Conservation (phyloP, 139 green algal species). For the Nannochloris sp. region DNA sequence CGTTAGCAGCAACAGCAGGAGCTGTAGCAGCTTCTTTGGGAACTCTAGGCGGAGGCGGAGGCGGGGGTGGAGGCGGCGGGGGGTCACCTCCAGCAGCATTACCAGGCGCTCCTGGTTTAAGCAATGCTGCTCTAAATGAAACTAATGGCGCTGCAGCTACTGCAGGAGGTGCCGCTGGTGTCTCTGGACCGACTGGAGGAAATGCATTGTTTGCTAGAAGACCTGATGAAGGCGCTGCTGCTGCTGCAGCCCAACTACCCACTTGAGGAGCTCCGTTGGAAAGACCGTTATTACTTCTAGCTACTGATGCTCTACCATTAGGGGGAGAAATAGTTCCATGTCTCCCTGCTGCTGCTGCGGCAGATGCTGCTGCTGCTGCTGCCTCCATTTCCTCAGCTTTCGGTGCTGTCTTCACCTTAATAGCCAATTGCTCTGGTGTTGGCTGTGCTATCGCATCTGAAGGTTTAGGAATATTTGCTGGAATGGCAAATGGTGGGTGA, state of each 20-base stretch:
- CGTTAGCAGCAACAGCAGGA: background rate
- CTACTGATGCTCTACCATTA: too few species aligned
- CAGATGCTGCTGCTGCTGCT: constrained; percentile 15
- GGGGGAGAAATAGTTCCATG: too few species aligned
- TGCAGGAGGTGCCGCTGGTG: background rate
- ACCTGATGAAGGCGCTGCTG: background rate
- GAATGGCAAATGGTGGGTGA: constrained; percentile 28
- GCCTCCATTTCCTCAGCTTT: too few species aligned
- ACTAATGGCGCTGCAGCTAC: constrained; percentile 7
- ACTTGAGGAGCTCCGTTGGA: constrained; percentile 5
- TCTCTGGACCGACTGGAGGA: background rate
- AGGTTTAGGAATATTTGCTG: constrained; percentile 17
- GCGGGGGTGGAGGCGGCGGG: background rate
- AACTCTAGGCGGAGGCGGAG: background rate
- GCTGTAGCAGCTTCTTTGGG: background rate
- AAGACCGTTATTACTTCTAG: constrained; percentile 4
- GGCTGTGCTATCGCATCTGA: constrained; percentile 28
- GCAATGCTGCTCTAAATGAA: constrained; percentile 15
- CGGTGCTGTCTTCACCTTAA: background rate
- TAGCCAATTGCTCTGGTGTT: constrained; percentile 12
- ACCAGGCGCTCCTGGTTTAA: constrained; percentile 2
- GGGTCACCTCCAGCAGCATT: background rate
- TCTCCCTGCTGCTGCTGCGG: too few species aligned
- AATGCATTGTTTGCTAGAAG: background rate
- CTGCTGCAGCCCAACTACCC: background rate